Conservation (phyloP, 108 stramenopile genomes). For the Skeletonema costatum region DNA sequence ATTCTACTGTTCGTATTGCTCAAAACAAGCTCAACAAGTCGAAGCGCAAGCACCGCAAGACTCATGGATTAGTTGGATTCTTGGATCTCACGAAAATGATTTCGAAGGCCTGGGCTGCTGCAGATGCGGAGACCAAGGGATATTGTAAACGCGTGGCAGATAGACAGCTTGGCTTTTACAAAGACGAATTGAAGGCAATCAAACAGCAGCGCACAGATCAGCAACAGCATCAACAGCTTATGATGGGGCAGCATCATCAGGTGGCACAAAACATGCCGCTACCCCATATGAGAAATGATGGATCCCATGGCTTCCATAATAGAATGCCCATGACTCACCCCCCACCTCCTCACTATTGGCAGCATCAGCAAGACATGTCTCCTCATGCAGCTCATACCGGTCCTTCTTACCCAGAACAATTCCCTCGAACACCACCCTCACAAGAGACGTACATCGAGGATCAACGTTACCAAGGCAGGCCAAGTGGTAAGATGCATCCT, state of each 20-base stretch:
- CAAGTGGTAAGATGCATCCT: neutral
- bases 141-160: slow-evolving; percentile 54
- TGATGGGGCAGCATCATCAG: neutral
- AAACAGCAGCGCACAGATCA: slow-evolving; percentile 3
- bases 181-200: slow-evolving; percentile 29
- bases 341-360: neutral
- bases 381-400: neutral
- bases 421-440: neutral
- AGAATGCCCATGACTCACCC: neutral
- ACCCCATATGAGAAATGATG: neutral
- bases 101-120: slow-evolving; percentile 60
- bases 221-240: neutral
- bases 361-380: neutral
- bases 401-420: neutral
- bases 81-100: slow-evolving; percentile 39
- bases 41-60: slow-evolving; percentile 44
- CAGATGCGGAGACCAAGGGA: slow-evolving; percentile 52
- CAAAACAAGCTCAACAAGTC: slow-evolving; percentile 32
- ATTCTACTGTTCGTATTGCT: slow-evolving; percentile 32
- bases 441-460: neutral
- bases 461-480: neutral
- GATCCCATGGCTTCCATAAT: neutral
- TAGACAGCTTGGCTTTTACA: slow-evolving; percentile 33
- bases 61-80: slow-evolving; percentile 44
- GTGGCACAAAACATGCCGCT: neutral